phyloP scores from a whole-genome alignment of 495 filamentous ascomycete genomes.

The Lophiostoma macrostomum region DNA sequence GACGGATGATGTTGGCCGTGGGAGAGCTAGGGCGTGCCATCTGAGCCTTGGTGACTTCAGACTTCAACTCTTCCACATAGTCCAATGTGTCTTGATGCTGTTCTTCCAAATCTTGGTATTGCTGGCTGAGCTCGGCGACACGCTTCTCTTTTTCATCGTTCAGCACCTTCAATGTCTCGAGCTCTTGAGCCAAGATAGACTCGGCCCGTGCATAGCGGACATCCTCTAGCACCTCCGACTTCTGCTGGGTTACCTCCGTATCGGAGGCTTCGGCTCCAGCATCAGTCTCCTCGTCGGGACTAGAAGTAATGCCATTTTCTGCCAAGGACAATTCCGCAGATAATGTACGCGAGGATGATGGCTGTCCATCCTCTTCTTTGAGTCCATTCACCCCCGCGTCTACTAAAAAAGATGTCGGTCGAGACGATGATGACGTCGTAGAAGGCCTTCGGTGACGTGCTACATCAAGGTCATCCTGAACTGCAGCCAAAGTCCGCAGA shows the following conservation, averaged over 20 bases:
- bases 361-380: slow-evolving; percentile 72
- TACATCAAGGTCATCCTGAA: slow-evolving; percentile 86
- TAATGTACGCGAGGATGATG: slow-evolving; percentile 88
- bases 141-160: slow-evolving; percentile 74
- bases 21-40: slow-evolving; percentile 61
- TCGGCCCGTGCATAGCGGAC: slow-evolving; percentile 25
- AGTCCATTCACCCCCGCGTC: slow-evolving; percentile 71
- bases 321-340: slow-evolving; percentile 94
- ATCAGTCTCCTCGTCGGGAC: slow-evolving; percentile 22
- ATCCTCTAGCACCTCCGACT: slow-evolving; percentile 3
- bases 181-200: slow-evolving; percentile 54
- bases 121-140: slow-evolving; percentile 66
- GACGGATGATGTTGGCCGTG: slow-evolving; percentile 71
- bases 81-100: slow-evolving; percentile 78
- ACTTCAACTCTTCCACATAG: slow-evolving; percentile 84
- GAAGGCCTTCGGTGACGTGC: slow-evolving; percentile 58
- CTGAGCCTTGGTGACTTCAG: slow-evolving; percentile 74
- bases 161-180: slow-evolving; percentile 66
- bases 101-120: slow-evolving; percentile 75
- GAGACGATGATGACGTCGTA: slow-evolving; percentile 54
- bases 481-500: slow-evolving; percentile 70
- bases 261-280: slow-evolving; percentile 29
- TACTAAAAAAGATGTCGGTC: slow-evolving; percentile 91
- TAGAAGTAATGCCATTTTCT: slow-evolving; percentile 61
- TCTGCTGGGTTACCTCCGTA: slow-evolving; percentile 33